Evolutionary conservation across 2,329 filamentous ascomycete genomes (phyloP).

Genomic region (Zasmidium citrigriseum): DNA sequence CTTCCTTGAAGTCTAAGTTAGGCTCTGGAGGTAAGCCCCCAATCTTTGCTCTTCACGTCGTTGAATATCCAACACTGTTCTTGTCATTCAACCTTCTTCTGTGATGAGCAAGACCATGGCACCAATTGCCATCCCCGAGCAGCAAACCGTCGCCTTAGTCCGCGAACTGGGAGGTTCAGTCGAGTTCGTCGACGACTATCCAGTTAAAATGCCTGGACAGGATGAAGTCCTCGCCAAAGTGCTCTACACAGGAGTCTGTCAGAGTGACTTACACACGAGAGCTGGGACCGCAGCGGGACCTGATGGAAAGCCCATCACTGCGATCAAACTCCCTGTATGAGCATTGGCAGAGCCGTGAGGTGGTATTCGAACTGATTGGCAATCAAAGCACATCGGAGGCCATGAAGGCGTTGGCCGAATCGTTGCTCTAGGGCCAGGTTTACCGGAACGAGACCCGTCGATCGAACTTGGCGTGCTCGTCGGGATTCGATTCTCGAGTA

Average conservation of each 20-base stretch:
- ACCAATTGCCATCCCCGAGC: slow-evolving; percentile 12
- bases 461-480: slow-evolving; percentile 43
- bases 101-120: too few species aligned
- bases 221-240: slow-evolving; percentile 50
- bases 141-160: slow-evolving; percentile 46
- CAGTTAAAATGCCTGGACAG: slow-evolving; percentile 40
- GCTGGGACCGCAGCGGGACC: slow-evolving; percentile 35
- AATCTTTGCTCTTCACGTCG: neutral
- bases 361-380: too few species aligned
- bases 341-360: neutral
- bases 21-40: neutral
- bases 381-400: slow-evolving; percentile 47
- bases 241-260: slow-evolving; percentile 48
- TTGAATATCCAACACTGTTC: too few species aligned
- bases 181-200: slow-evolving; percentile 44
- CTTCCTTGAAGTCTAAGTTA: neutral
- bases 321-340: slow-evolving; percentile 42
- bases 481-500: slow-evolving; percentile 46
- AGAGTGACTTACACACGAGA: slow-evolving; percentile 39
- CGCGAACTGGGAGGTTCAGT: slow-evolving; percentile 42
- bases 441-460: slow-evolving; percentile 32
- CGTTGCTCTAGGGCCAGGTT: slow-evolving; percentile 41
- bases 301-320: slow-evolving; percentile 44
- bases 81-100: too few species aligned
- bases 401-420: slow-evolving; percentile 49